A percentile compares a stretch with the other conserved stretches of the same genome.
Evolutionary conservation across 495 filamentous ascomycete species (phyloP).

Genomic region (Neurospora sp.): DNA sequence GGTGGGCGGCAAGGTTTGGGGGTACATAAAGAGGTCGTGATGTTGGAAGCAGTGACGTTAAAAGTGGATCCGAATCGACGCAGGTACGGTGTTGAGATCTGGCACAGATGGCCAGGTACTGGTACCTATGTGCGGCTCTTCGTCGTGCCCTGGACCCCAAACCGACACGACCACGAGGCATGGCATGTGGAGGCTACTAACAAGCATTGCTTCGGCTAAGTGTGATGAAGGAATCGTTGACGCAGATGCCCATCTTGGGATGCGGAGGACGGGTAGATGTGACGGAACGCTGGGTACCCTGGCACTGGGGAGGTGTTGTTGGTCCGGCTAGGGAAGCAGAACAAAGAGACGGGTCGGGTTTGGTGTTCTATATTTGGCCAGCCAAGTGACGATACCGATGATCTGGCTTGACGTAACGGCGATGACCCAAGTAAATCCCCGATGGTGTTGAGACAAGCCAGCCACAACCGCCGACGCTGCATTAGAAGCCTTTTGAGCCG

Average conservation of each 20-base stretch:
- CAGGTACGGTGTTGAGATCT: slow-evolving; percentile 13
- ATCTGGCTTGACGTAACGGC: slow-evolving; percentile 14
- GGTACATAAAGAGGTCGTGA: not conserved
- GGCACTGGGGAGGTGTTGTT: not conserved
- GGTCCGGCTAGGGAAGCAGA: slow-evolving; percentile 9
- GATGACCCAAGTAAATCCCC: slow-evolving; percentile 11
- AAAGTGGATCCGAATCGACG: slow-evolving; percentile 16
- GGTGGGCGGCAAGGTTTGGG: not conserved
- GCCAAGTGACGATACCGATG: slow-evolving; percentile 1
- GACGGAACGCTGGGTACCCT: slow-evolving; percentile 2
- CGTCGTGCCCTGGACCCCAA: slow-evolving; percentile 1
- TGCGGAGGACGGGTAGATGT: slow-evolving; percentile 9
- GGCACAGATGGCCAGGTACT: slow-evolving; percentile 7
- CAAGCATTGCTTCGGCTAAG: slow-evolving; percentile 8
- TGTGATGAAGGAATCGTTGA: slow-evolving; percentile 9
- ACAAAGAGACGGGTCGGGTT: slow-evolving; percentile 2
- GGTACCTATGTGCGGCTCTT: slow-evolving; percentile 9
- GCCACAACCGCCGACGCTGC: slow-evolving; percentile 8
- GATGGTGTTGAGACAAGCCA: slow-evolving; percentile 3
- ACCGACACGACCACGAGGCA: not conserved
- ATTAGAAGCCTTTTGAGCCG: not conserved
- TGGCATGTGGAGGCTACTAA: slow-evolving; percentile 3
- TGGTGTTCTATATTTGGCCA: not conserved
- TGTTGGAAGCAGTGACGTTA: slow-evolving; percentile 12
- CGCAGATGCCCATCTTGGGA: slow-evolving; percentile 12